phyloP scores from a whole-genome alignment of 2,329 filamentous ascomycete genomes.

The Rhinocladiella similis region DNA sequence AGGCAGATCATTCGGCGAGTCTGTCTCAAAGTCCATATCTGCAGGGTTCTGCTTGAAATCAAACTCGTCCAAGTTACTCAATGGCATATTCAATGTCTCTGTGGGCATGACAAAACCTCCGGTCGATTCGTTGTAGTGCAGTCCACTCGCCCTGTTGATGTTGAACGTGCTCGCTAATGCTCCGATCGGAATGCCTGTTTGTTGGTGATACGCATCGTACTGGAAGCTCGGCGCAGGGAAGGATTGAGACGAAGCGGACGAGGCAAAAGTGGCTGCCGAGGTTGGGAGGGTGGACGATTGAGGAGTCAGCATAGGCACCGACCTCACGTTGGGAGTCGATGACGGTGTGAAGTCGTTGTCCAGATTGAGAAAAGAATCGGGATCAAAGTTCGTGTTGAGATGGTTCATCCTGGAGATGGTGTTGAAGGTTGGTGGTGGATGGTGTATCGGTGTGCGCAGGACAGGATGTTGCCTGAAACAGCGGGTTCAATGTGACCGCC shows the following conservation, averaged over 20 bases:
- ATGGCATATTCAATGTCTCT: slow-evolving; percentile 30
- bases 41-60: slow-evolving; percentile 57
- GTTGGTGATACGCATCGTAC: slow-evolving; percentile 93
- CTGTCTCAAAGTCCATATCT: slow-evolving; percentile 71
- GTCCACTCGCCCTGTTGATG: slow-evolving; percentile 62
- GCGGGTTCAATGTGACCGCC: not conserved
- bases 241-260: slow-evolving; percentile 51
- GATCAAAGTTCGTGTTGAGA: slow-evolving; percentile 40
- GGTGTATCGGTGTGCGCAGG: slow-evolving; percentile 16
- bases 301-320: slow-evolving; percentile 38
- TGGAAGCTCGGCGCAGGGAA: slow-evolving; percentile 86
- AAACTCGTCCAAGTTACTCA: slow-evolving; percentile 57
- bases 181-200: slow-evolving; percentile 86
- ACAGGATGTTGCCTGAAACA: slow-evolving; percentile 22
- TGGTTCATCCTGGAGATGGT: slow-evolving; percentile 24
- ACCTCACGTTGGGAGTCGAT: slow-evolving; percentile 32
- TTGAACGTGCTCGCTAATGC: slow-evolving; percentile 78
- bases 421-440: slow-evolving; percentile 4
- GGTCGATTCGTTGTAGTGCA: slow-evolving; percentile 39
- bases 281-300: slow-evolving; percentile 38
- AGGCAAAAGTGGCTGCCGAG: slow-evolving; percentile 40
- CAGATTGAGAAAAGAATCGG: slow-evolving; percentile 49
- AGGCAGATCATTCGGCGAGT: slow-evolving; percentile 53
- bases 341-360: slow-evolving; percentile 42
- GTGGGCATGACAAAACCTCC: slow-evolving; percentile 46